phyloP scores from a whole-genome alignment of 78 protist genomes.

The Dictyostelium firmibasis region DNA sequence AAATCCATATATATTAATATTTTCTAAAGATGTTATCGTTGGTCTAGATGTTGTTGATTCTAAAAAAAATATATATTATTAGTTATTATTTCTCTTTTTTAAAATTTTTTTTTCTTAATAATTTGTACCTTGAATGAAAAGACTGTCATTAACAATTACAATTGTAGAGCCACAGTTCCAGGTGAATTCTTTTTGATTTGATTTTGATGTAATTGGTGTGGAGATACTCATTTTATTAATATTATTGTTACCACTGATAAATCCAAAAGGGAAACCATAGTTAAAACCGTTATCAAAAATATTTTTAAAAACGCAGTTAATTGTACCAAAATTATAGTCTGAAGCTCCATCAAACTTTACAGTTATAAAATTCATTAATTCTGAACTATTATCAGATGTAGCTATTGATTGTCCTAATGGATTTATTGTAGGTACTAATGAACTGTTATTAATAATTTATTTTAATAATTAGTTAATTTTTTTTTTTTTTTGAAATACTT shows the following conservation, averaged over 20 bases:
- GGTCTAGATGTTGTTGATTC: not conserved
- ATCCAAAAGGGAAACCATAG: not conserved
- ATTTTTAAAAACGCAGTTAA: not conserved
- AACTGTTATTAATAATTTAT: too few relatives aligned
- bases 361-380: not conserved
- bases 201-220: not conserved
- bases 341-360: not conserved
- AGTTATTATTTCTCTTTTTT: too few relatives aligned
- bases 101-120: too few relatives aligned
- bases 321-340: not conserved
- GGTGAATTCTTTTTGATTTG: too few relatives aligned
- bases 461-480: too few relatives aligned
- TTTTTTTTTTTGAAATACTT: not conserved
- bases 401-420: too few relatives aligned
- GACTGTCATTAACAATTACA: not conserved
- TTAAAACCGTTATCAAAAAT: not conserved
- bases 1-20: not conserved
- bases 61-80: not conserved
- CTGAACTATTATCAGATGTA: not conserved
- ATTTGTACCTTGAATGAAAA: too few relatives aligned
- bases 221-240: not conserved
- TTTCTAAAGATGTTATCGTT: not conserved
- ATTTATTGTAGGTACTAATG: too few relatives aligned
- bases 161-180: too few relatives aligned
- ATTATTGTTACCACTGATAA: not conserved